phyloP scores from a whole-genome alignment of 2,329 filamentous ascomycete species.

The Trichoderma atrobrunneum region DNA sequence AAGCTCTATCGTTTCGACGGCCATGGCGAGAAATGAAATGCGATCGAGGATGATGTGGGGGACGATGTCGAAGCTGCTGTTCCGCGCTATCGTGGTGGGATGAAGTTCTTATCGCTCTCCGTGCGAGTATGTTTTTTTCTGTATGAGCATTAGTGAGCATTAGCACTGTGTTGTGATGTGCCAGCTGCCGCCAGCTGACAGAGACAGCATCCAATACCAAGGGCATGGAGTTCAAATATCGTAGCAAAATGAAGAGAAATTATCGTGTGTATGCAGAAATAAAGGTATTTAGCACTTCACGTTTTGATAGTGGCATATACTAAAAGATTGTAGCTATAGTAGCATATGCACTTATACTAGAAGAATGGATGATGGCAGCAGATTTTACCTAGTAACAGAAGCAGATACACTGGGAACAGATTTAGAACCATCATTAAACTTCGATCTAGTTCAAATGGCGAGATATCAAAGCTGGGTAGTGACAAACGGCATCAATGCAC shows the following conservation, averaged over 20 bases:
- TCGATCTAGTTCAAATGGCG: too few species aligned
- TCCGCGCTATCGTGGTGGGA: not conserved
- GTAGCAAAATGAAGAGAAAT: not conserved
- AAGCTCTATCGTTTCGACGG: constrained; percentile 65
- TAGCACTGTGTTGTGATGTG: not conserved
- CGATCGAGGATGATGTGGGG: not conserved
- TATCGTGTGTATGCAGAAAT: not conserved
- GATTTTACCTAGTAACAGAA: not conserved
- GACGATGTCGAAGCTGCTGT: not conserved
- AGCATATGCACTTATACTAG: too few species aligned
- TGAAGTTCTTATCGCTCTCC: not conserved
- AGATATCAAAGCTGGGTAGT: too few species aligned
- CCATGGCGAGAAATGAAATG: not conserved
- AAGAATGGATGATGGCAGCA: too few species aligned
- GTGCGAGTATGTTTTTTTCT: not conserved
- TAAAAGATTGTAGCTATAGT: not conserved
- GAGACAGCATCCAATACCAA: not conserved
- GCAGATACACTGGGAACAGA: not conserved
- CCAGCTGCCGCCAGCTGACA: not conserved
- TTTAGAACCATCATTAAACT: not conserved
- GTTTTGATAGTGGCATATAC: not conserved
- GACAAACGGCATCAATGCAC: too few species aligned
- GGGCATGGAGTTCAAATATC: not conserved
- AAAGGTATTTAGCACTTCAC: accelerated
- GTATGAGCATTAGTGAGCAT: accelerated